phyloP scores from a whole-genome alignment of 441 rosid genomes.

The Adansonia grandidieri region DNA sequence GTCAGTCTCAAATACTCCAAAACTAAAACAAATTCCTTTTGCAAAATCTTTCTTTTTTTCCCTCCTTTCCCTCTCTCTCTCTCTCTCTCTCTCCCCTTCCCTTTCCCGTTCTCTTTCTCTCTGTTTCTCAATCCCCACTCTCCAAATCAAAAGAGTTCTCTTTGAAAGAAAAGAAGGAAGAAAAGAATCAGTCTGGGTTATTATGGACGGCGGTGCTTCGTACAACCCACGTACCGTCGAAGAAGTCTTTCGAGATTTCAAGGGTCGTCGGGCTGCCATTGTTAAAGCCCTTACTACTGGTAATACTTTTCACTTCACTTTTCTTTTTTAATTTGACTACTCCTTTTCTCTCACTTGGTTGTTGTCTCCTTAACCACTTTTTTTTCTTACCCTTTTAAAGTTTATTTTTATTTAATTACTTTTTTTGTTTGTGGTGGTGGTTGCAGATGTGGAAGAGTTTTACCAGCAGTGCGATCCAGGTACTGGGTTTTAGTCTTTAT shows the following conservation, averaged over 20 bases:
- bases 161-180: neutral
- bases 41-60: slow-evolving; percentile 30
- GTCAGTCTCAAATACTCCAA: slow-evolving; percentile 41
- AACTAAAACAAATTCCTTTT: neutral
- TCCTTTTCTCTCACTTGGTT: neutral
- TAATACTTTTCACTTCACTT: neutral
- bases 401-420: neutral
- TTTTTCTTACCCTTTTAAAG: neutral
- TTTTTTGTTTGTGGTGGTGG: neutral
- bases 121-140: slow-evolving; percentile 18
- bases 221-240: slow-evolving; percentile 60
- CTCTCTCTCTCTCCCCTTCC: slow-evolving; percentile 40
- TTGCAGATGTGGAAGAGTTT: slow-evolving; percentile 44
- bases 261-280: slow-evolving; percentile 54
- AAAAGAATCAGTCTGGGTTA: neutral
- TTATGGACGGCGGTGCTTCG: slow-evolving; percentile 60
- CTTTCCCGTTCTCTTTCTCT: slow-evolving; percentile 13
- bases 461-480: slow-evolving; percentile 49
- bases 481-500: slow-evolving; percentile 10
- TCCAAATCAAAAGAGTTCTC: neutral
- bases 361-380: neutral
- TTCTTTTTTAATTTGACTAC: too few relatives aligned
- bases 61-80: slow-evolving; percentile 41
- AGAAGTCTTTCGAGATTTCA: slow-evolving; percentile 59
- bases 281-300: slow-evolving; percentile 44